A percentile compares a stretch with the other conserved stretches of the same genome.
phyloP scores from a whole-genome alignment of 345 rosid genomes.

The Rhizophora apiculata region DNA sequence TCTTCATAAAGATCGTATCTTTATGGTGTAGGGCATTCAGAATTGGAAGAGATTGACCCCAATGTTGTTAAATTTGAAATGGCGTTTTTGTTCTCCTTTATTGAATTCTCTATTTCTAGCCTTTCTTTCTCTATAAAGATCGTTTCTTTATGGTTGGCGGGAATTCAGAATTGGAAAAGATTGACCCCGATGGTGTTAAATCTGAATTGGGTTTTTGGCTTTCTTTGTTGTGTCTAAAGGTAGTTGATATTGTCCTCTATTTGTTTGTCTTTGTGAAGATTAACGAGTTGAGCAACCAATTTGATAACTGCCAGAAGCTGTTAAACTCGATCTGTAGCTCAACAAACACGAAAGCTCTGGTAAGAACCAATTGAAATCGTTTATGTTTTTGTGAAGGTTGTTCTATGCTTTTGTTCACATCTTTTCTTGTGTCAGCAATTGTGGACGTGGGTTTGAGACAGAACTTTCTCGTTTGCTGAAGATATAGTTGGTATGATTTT shows the following conservation, averaged over 20 bases:
- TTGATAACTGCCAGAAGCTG: conserved; percentile 89
- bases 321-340: conserved; percentile 74
- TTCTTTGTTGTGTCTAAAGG: not conserved
- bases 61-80: too few species aligned
- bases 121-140: not conserved
- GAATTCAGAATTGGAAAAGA: too few species aligned
- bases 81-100: conserved; percentile 14
- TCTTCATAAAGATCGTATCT: not conserved
- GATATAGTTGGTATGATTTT: conserved; percentile 4
- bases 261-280: conserved; percentile 37
- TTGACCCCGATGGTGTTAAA: not conserved
- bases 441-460: not conserved
- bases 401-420: not conserved
- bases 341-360: conserved; percentile 59
- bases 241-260: not conserved
- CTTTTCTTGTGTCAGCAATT: not conserved
- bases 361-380: conserved; percentile 15
- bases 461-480: not conserved
- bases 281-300: conserved; percentile 64
- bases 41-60: too few species aligned
- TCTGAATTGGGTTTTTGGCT: not conserved
- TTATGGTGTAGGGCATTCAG: too few species aligned
- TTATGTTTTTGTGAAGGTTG: not conserved
- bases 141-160: too few species aligned
- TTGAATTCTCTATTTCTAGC: not conserved